A percentile compares a stretch with the other conserved stretches of the same genome.
These are phyloP conservation scores for Amphirosellinia nigrospora DNA, from an alignment of 495 filamentous ascomycete species.

Conservation along the genomic window DNA sequence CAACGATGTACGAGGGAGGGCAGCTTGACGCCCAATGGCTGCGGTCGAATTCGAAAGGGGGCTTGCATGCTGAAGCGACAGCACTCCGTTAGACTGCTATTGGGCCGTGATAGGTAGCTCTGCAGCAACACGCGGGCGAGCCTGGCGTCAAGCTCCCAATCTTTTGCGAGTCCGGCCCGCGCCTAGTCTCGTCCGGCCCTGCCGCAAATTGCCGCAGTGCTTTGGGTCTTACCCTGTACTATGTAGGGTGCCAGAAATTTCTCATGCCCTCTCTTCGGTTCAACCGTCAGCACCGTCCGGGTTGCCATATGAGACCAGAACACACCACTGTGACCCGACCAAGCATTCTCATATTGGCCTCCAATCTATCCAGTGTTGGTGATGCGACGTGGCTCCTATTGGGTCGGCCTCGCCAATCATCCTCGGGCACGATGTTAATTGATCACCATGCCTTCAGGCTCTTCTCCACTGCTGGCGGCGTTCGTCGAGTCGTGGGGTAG, in stretches of 20 bases:
- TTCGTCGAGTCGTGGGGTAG: slow-evolving; percentile 27
- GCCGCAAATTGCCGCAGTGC: slow-evolving; percentile 23
- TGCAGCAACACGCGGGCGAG: slow-evolving; percentile 1
- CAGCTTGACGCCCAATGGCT: slow-evolving; percentile 27
- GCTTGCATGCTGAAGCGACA: slow-evolving; percentile 3
- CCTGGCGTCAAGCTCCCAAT: slow-evolving; percentile 8
- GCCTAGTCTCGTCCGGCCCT: slow-evolving; percentile 6
- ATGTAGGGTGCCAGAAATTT: slow-evolving; percentile 3
- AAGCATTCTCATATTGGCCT: slow-evolving; percentile 6
- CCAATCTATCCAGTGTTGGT: slow-evolving; percentile 25
- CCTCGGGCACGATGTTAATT: slow-evolving; percentile 45
- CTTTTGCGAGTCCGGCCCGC: slow-evolving; percentile 13
- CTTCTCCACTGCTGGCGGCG: slow-evolving; percentile 41
- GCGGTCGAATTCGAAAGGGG: slow-evolving; percentile 14
- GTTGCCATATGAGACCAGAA: slow-evolving; percentile 2
- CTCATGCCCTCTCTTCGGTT: not conserved
- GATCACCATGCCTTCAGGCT: slow-evolving; percentile 51
- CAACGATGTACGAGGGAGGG: slow-evolving; percentile 9
- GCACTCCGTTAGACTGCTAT: slow-evolving; percentile 19
- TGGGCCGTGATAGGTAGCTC: slow-evolving; percentile 21
- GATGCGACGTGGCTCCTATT: slow-evolving; percentile 61
- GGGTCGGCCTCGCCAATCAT: slow-evolving; percentile 46
- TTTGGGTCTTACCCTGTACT: not conserved
- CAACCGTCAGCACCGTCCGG: slow-evolving; percentile 5
- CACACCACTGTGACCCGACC: slow-evolving; percentile 9